Evolutionary conservation across 2,329 filamentous ascomycete genomes (phyloP), one percentile per base, ranked within the genome.

Genomic region (Pseudogymnoascus destructans): DNA sequence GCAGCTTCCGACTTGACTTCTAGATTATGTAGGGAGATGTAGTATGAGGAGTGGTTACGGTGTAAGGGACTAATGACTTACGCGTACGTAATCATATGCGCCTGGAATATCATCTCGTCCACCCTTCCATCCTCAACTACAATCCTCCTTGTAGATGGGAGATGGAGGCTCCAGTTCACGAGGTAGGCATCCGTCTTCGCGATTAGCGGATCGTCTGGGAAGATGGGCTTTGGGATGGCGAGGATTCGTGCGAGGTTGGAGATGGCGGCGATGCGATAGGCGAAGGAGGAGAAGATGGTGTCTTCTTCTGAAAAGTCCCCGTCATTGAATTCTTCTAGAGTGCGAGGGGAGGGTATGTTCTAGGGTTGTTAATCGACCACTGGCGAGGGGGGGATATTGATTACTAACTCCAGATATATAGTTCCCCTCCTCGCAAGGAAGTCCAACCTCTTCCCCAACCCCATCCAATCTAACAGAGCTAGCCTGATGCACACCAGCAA

Each of bases 71-170:
- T 25, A 11, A 7, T 19, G 3, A 66, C 66, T 64, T 64, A 68
- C 64, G 70, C 71, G 58, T 80, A 74, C 57, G 79, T 76, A 65
- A 95, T 87, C 81, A 95, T 92, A 62, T 88, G 85, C 0, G 88
- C 90, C 69, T 95, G 89, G 72, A 95, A 95, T 71, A 95, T 84
- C 79, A 95, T 86, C 71, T 95, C 89, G 68, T 96, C 91, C 9
- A 91, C 76, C 57, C 82, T 78, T 30, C 88, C 85, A 64, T 85
- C 81, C 61, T 80, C 79, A 60, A 82, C 79, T 57, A 95, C 74
- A 13, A 87, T 77, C 61, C 88, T 80, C 58, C 77, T 77, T 11
- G 77, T 77, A 13, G 78, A 75, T 0, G 91, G 90, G 0, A 95
- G 75, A 65, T 93, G 86, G 54, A 92, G 79, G 58, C 82, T 79